A percentile compares a stretch with the other conserved stretches of the same genome.
These are phyloP conservation scores for Erigeron canadensis DNA, from an alignment of 129 eudicot genomes.

Conservation along the genomic window DNA sequence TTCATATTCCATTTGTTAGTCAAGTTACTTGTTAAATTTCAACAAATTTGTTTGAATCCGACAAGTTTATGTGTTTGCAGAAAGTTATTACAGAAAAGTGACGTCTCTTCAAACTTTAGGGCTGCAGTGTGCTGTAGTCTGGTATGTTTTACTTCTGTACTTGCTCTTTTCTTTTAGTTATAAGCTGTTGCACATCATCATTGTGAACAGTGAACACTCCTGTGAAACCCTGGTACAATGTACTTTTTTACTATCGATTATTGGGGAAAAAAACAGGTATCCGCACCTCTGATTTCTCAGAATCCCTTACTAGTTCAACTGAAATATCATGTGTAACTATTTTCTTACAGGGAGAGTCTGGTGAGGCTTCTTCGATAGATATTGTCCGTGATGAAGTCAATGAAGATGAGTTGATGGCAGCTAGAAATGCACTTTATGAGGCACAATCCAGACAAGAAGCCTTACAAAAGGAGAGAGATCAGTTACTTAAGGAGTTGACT, in stretches of 20 bases:
- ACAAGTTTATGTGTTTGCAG: conserved; percentile 25
- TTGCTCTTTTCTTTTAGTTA: conserved; percentile 4
- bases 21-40: neutral
- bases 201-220: conserved; percentile 7
- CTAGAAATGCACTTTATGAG: conserved; percentile 38
- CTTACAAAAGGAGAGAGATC: conserved; percentile 45
- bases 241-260: neutral
- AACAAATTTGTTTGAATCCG: neutral
- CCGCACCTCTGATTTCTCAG: conserved; percentile 6
- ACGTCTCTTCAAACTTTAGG: conserved; percentile 33
- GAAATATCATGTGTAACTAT: conserved; percentile 2
- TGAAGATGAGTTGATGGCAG: conserved; percentile 32
- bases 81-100: conserved; percentile 15
- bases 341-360: conserved; percentile 41
- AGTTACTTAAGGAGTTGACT: conserved; percentile 46
- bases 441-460: conserved; percentile 38
- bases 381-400: conserved; percentile 26
- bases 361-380: conserved; percentile 31
- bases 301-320: neutral
- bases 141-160: conserved; percentile 33
- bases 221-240: neutral
- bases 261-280: neutral
- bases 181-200: neutral
- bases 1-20: conserved; percentile 12
- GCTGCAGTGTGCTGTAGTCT: conserved; percentile 34